phyloP scores from a whole-genome alignment of 345 rosid genomes.

The Rhizophora mangle region DNA sequence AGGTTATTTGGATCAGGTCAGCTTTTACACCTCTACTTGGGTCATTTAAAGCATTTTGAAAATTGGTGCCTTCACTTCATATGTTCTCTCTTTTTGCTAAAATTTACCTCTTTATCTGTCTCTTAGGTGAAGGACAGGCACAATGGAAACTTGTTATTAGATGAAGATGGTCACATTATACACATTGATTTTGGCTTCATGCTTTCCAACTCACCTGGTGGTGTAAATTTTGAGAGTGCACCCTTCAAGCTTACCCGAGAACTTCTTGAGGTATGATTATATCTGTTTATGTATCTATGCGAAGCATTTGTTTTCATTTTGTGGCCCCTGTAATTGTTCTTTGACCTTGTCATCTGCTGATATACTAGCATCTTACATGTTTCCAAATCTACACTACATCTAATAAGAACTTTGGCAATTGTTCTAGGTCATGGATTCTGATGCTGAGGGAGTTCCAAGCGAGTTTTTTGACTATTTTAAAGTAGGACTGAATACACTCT shows the following conservation, averaged over 20 bases:
- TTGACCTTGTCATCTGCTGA: neutral
- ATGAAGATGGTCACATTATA: constrained; percentile 98
- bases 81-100: neutral
- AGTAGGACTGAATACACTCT: constrained; percentile 39
- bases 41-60: neutral
- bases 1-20: too few relatives aligned
- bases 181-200: constrained; percentile 99
- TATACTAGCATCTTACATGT: constrained; percentile 1
- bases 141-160: constrained; percentile 91
- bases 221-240: constrained; percentile 99
- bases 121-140: constrained; percentile 89
- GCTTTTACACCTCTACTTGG: neutral
- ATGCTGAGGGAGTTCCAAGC: constrained; percentile 98
- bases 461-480: constrained; percentile 99
- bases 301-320: neutral
- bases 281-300: neutral
- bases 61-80: neutral
- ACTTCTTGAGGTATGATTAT: constrained; percentile 77
- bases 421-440: constrained; percentile 97
- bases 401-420: constrained; percentile 4
- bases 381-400: constrained; percentile 15
- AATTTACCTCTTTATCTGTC: neutral
- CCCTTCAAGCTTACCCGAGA: constrained; percentile 99
- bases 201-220: constrained; percentile 99
- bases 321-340: neutral